Evolutionary conservation across 352 stramenopile genomes (phyloP), one percentile per base, ranked within the genome.

Genomic region (Globisporangium sylvaticum): DNA sequence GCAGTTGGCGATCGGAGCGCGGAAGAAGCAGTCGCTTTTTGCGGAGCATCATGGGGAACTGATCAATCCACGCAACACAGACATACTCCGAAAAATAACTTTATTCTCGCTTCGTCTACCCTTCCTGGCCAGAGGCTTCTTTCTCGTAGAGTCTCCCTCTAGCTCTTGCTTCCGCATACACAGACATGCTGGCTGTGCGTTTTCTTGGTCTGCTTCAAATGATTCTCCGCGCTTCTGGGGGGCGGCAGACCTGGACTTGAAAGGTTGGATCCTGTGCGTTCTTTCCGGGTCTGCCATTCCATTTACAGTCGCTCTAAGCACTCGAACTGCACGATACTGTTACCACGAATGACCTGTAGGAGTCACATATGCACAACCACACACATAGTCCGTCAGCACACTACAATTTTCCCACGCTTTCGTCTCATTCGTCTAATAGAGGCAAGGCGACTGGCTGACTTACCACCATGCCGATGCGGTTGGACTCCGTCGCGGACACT

Each of bases 391-490:
- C 10, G n/a, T 44, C 31, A 54, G 32, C 37, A 27, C 57, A 6
- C n/a, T 15, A 18, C 29, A 15, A 24, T 6, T 32, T 6, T 32
- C 10, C 39, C n/a, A 7, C 61, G 27, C 15, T 15, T 39, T 29
- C 48, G 22, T 29, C 24, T 39, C 12, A 12, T 15, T 57, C n/a
- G 15, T 20, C 9, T 20, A 22, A 57, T 46, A n/a, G n/a, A 58
- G 42, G 20, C 25, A 68, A 18, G 8, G 20, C 27, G 8, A 2
- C 32, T 20, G 39, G 39, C 39, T 10, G 6, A 69, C 94, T 58
- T 79, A 98, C 96, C 79, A 98, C 87, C 73, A 97, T 97, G 66
- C 95, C 94, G 58, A 98, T 95, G 58, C 84, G 85, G 73, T 94
- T 93, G 64, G 81, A 84, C 65, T 95, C 89, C 10, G 82, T 95